These are phyloP conservation scores for Ceratocystis harringtonii DNA, from an alignment of 2,329 filamentous ascomycete genomes.

Conservation along the genomic window DNA sequence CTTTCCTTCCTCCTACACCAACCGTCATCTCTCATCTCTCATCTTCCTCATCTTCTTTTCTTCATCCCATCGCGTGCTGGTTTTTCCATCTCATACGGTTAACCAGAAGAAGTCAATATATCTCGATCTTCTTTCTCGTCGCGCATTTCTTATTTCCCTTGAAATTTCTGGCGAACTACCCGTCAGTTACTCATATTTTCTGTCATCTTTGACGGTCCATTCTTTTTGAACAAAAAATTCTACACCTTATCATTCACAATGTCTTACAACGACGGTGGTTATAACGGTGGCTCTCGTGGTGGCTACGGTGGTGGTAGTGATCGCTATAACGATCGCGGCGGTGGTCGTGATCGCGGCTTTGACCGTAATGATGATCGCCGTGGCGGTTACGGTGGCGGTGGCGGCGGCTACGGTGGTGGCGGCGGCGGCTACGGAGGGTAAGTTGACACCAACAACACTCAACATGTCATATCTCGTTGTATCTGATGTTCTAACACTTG, in stretches of 20 bases:
- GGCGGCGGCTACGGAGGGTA: constrained; percentile 26
- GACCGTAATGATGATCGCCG: constrained; percentile 31
- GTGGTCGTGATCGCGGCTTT: constrained; percentile 23
- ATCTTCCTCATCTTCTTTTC: background rate
- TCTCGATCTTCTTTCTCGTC: constrained; percentile 8
- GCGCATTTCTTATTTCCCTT: constrained; percentile 1
- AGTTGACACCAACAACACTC: constrained; percentile 19
- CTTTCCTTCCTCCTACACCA: constrained; percentile 9
- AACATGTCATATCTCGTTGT: too few species aligned
- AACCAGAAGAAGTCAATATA: constrained; percentile 7
- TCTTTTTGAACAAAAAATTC: background rate
- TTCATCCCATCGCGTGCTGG: constrained; percentile 10
- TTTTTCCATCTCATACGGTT: background rate
- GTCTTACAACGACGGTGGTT: constrained; percentile 33
- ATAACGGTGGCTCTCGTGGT: constrained; percentile 24
- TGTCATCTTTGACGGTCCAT: background rate
- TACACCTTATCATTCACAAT: constrained; percentile 19
- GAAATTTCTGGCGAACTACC: background rate
- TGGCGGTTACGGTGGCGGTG: constrained; percentile 20
- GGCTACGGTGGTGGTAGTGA: constrained; percentile 24
- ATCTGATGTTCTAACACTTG: constrained; percentile 25
- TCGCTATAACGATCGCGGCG: constrained; percentile 28
- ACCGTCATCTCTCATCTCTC: background rate
- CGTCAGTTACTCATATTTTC: background rate
- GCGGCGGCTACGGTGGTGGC: constrained; percentile 19